phyloP scores from a whole-genome alignment of 2,329 filamentous ascomycete genomes.

The Diaporthe amygdali region DNA sequence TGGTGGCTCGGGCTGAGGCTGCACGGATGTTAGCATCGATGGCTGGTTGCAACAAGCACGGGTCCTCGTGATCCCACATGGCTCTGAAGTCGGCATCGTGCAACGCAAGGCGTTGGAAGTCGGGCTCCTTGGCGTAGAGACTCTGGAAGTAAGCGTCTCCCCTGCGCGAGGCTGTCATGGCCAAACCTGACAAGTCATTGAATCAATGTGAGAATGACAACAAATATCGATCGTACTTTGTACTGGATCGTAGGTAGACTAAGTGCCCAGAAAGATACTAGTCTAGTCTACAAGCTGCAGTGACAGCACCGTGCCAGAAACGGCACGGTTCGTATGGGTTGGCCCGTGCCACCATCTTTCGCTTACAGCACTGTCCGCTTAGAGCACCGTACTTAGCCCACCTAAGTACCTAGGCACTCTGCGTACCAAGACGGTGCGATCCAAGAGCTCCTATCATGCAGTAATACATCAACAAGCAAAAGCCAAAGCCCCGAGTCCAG shows the following conservation, averaged over 20 bases:
- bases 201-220: background rate
- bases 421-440: too few species aligned
- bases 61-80: conserved; percentile 38
- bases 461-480: background rate
- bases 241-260: too few species aligned
- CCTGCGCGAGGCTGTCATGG: conserved; percentile 16
- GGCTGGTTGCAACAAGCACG: background rate
- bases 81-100: conserved; percentile 47
- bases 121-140: conserved; percentile 46
- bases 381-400: background rate
- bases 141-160: conserved; percentile 39
- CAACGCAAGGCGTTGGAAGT: conserved; percentile 49
- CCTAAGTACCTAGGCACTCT: too few species aligned
- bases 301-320: too few species aligned
- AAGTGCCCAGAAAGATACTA: too few species aligned
- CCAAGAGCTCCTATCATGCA: background rate
- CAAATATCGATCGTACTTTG: too few species aligned
- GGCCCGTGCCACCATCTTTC: background rate
- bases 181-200: background rate
- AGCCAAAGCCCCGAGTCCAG: background rate
- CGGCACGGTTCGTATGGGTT: background rate
- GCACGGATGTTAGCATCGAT: background rate
- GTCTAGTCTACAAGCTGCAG: too few species aligned
- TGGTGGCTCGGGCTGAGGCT: conserved; percentile 50
- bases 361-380: background rate